Percentiles rank a stretch among this genome's conserved stretches.
phyloP scores from a whole-genome alignment of 2,329 filamentous ascomycete genomes.

The Colletotrichum sp. region DNA sequence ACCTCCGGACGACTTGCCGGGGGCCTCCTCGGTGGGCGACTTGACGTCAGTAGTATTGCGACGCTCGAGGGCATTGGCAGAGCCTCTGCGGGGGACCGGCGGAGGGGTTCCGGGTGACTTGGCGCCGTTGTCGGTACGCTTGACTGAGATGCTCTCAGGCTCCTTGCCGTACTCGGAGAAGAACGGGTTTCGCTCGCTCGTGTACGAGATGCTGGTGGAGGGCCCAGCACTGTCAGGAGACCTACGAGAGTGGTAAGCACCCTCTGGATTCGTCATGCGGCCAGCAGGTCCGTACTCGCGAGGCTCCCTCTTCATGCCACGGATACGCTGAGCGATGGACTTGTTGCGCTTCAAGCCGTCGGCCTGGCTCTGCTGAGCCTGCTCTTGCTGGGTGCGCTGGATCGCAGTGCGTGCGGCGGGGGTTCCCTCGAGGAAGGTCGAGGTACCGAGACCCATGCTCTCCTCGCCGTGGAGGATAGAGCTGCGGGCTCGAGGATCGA shows the following conservation, averaged over 20 bases:
- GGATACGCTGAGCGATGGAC: slow-evolving; percentile 89
- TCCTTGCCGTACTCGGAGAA: slow-evolving; percentile 76
- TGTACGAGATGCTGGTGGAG: slow-evolving; percentile 35
- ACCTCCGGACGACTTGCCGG: slow-evolving; percentile 53
- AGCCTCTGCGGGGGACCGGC: slow-evolving; percentile 42
- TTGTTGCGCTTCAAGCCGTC: slow-evolving; percentile 85
- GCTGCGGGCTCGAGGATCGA: slow-evolving; percentile 71
- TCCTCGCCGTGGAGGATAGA: slow-evolving; percentile 85
- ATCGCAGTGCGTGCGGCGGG: slow-evolving; percentile 84
- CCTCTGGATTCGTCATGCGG: slow-evolving; percentile 63
- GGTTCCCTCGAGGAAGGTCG: slow-evolving; percentile 93
- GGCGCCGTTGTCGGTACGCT: slow-evolving; percentile 40
- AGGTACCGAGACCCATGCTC: slow-evolving; percentile 84
- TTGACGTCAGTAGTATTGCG: slow-evolving; percentile 65
- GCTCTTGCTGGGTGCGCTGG: slow-evolving; percentile 73
- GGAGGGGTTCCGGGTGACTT: slow-evolving; percentile 64
- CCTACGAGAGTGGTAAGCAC: slow-evolving; percentile 42
- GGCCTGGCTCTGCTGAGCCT: slow-evolving; percentile 59
- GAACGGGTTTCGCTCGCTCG: slow-evolving; percentile 75
- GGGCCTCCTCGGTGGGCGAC: slow-evolving; percentile 42
- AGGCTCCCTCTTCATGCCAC: slow-evolving; percentile 78
- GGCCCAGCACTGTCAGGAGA: slow-evolving; percentile 43
- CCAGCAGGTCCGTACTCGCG: slow-evolving; percentile 64
- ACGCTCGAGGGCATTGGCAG: slow-evolving; percentile 59
- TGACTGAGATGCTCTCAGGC: slow-evolving; percentile 55